phyloP scores from a whole-genome alignment of 2,329 filamentous ascomycete genomes.

The Pleoardoris graminearum region DNA sequence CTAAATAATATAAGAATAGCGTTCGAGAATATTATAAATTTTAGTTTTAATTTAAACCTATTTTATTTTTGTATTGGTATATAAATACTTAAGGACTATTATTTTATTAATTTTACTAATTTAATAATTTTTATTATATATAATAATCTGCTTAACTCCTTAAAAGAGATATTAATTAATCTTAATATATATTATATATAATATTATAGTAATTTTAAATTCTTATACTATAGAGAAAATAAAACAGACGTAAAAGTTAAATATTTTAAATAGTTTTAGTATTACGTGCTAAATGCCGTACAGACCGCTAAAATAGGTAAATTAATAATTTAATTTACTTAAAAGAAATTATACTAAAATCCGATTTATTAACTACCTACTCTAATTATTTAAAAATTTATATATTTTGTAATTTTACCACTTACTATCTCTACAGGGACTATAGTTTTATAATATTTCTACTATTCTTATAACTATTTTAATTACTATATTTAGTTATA shows the following conservation, averaged over 20 bases:
- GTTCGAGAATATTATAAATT: constrained; percentile 15
- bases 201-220: constrained; percentile 7
- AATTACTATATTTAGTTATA: too few species aligned
- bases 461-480: too few species aligned
- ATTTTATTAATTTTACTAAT: constrained; percentile 14
- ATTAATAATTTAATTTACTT: neutral
- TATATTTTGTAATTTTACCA: too few species aligned
- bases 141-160: constrained; percentile 16
- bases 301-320: neutral
- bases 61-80: constrained; percentile 12
- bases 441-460: too few species aligned
- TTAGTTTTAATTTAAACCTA: constrained; percentile 9
- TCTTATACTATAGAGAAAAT: neutral
- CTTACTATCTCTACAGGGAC: too few species aligned
- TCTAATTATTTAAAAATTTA: too few species aligned
- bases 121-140: constrained; percentile 4
- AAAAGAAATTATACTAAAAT: neutral
- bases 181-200: constrained; percentile 11
- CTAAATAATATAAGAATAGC: constrained; percentile 17
- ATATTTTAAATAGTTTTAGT: neutral
- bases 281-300: neutral
- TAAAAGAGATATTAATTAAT: constrained; percentile 13
- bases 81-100: constrained; percentile 16
- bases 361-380: too few species aligned
- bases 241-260: neutral